Evolutionary conservation across 1,139 yeast genomes (phyloP).

Genomic region (Suhomyces yuchorum): DNA sequence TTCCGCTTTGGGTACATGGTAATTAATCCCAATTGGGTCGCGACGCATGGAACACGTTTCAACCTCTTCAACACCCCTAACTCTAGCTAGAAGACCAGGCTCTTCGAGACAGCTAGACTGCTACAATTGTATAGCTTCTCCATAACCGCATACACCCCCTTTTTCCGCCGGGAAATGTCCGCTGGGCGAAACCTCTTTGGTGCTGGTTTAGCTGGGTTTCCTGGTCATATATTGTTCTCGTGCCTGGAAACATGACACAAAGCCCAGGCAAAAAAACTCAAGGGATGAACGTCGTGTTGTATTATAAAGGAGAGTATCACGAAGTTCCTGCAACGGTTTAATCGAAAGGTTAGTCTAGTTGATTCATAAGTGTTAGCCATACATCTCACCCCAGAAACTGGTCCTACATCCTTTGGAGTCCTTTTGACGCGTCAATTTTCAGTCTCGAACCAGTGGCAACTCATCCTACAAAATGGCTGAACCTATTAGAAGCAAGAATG

Average conservation of each 20-base stretch:
- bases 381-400: background rate
- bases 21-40: constrained; percentile 4
- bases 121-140: no score
- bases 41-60: constrained; percentile 7
- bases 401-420: background rate
- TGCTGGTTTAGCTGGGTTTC: background rate
- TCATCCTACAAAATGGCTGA: constrained; percentile 53
- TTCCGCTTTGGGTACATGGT: background rate
- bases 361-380: background rate
- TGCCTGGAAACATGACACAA: constrained; percentile 5
- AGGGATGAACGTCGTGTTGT: constrained; percentile 11
- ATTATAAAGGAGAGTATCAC: constrained; percentile 1
- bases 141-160: no score
- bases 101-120: no score
- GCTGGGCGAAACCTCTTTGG: background rate
- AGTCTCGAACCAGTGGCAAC: constrained; percentile 6
- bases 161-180: background rate
- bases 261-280: constrained; percentile 8
- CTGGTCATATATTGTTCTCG: background rate
- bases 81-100: no score
- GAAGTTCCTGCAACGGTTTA: background rate
- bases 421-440: constrained; percentile 5
- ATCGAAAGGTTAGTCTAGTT: background rate
- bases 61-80: background rate
- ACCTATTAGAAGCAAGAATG: constrained; percentile 67